phyloP scores from a whole-genome alignment of 78 protist genomes.

The Dictyostelium brefeldianum region DNA sequence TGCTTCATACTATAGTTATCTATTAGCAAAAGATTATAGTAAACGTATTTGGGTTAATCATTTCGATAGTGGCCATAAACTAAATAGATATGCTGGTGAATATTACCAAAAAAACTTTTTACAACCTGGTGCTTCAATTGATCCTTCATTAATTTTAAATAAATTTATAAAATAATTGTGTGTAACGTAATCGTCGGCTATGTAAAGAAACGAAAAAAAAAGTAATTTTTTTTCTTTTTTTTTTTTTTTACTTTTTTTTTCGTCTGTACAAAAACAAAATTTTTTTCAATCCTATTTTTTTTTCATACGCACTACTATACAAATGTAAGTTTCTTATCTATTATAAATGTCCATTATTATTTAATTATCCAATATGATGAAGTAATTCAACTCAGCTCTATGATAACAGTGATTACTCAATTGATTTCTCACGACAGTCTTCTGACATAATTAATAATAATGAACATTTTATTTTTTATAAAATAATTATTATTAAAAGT shows the following conservation, averaged over 20 bases:
- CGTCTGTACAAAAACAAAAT: not conserved
- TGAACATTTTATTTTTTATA: not conserved
- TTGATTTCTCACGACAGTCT: conserved; percentile 63
- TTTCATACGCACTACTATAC: not conserved
- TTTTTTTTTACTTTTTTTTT: conserved; percentile 27
- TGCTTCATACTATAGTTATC: conserved; percentile 55
- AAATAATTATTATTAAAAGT: not conserved
- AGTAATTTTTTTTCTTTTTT: not conserved
- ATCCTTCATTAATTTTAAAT: conserved; percentile 19
- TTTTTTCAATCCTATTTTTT: not conserved
- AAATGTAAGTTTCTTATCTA: not conserved
- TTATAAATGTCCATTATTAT: not conserved
- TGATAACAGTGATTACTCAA: conserved; percentile 16
- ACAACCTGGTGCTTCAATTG: conserved; percentile 32
- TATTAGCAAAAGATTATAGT: conserved; percentile 15
- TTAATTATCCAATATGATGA: conserved; percentile 22
- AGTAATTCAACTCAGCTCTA: conserved; percentile 42
- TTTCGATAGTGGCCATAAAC: conserved; percentile 7
- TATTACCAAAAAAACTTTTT: conserved; percentile 38
- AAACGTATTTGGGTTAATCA: conserved; percentile 32
- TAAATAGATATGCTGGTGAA: conserved; percentile 27
- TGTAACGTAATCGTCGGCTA: too few species aligned
- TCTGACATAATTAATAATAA: conserved; percentile 20
- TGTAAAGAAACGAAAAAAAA: not conserved
- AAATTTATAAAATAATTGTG: conserved; percentile 22